These are phyloP conservation scores for Fusarium temperatum DNA, from an alignment of 2,329 filamentous ascomycete genomes.

Conservation along the genomic window DNA sequence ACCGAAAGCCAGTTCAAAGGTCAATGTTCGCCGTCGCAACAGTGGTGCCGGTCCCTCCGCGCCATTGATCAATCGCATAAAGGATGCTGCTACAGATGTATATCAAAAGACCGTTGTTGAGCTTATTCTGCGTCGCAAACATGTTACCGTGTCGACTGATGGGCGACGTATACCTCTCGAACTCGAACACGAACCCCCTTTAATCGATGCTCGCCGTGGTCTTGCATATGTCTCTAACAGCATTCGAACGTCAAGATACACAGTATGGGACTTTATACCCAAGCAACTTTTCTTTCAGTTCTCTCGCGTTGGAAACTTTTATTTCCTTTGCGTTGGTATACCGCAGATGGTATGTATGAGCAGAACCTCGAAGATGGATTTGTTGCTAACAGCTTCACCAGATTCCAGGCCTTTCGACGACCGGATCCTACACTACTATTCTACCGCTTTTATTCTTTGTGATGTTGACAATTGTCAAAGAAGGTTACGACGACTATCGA, in stretches of 20 bases:
- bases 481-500: slow-evolving; percentile 86
- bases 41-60: slow-evolving; percentile 12
- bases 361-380: not conserved
- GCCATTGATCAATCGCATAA: slow-evolving; percentile 34
- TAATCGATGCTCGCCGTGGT: slow-evolving; percentile 61
- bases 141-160: slow-evolving; percentile 76
- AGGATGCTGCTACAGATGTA: slow-evolving; percentile 28
- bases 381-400: slow-evolving; percentile 30
- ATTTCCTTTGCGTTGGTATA: slow-evolving; percentile 85
- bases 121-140: slow-evolving; percentile 69
- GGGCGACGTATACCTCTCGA: slow-evolving; percentile 63
- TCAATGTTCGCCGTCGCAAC: slow-evolving; percentile 15
- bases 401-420: slow-evolving; percentile 78
- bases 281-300: slow-evolving; percentile 88
- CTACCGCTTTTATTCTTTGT: slow-evolving; percentile 81
- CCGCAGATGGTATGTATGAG: slow-evolving; percentile 69
- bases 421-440: slow-evolving; percentile 78
- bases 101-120: slow-evolving; percentile 56
- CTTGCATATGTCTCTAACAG: slow-evolving; percentile 64
- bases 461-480: slow-evolving; percentile 81
- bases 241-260: slow-evolving; percentile 86
- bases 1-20: slow-evolving; percentile 11
- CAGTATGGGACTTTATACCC: slow-evolving; percentile 83
- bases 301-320: slow-evolving; percentile 85
- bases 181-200: slow-evolving; percentile 49